phyloP scores from a whole-genome alignment of 106 monocot genomes.

The Allium sativum region DNA sequence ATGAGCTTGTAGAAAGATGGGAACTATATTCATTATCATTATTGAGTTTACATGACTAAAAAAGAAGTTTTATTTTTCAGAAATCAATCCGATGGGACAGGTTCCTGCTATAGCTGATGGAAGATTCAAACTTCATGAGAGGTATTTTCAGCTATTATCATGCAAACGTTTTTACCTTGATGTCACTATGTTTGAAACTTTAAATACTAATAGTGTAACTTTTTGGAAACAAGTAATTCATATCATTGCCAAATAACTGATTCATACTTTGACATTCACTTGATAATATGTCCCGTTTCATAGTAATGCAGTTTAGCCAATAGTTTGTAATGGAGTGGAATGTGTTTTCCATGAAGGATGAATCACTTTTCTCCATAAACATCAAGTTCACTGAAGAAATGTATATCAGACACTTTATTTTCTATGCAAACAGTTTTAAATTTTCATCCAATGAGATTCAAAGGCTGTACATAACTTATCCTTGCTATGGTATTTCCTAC shows the following conservation, averaged over 20 bases:
- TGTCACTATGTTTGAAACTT: background rate
- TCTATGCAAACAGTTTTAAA: background rate
- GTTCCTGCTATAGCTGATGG: conserved; percentile 92
- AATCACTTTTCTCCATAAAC: no score
- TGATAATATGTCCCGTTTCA: background rate
- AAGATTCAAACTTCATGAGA: conserved; percentile 73
- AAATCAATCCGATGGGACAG: conserved; percentile 88
- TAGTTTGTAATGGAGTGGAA: background rate
- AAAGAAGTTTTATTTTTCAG: conserved; percentile 22
- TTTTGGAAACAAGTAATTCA: no score
- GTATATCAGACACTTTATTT: no score
- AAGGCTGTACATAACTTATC: no score
- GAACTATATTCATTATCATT: no score
- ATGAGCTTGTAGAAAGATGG: no score
- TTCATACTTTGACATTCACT: background rate
- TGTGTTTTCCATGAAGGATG: no score
- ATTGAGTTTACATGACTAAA: no score
- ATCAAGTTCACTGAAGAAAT: no score
- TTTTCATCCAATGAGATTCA: background rate
- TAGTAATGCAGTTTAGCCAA: conserved; percentile 1
- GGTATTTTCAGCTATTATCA: conserved; percentile 26
- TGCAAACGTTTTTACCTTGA: background rate
- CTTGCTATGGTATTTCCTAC: no score
- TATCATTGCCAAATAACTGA: background rate
- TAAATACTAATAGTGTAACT: no score